phyloP scores from a whole-genome alignment of 73 alveolate genomes.

The Paraurostyla sp. region DNA sequence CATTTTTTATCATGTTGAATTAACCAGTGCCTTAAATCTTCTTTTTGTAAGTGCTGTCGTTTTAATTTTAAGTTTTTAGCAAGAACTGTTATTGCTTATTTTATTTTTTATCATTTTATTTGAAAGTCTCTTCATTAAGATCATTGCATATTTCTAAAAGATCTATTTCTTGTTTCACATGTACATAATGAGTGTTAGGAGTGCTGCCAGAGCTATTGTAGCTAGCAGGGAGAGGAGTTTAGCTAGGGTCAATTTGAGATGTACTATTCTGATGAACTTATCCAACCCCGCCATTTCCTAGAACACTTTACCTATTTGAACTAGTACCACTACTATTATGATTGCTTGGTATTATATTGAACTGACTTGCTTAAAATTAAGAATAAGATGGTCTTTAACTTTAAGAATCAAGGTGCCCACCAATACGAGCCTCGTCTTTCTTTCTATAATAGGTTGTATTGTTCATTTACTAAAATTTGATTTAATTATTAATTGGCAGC shows the following conservation, averaged over 20 bases:
- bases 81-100: background rate
- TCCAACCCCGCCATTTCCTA: slow-evolving; percentile 34
- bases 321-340: background rate
- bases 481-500: too few species aligned
- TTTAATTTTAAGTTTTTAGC: background rate
- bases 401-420: slow-evolving; percentile 10
- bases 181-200: background rate
- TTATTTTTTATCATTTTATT: background rate
- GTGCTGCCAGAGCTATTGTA: too few species aligned
- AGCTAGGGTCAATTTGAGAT: background rate
- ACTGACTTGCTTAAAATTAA: background rate
- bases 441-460: slow-evolving; percentile 3
- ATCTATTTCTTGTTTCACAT: slow-evolving; percentile 8
- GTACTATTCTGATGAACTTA: too few species aligned
- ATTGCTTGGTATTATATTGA: background rate
- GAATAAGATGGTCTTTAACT: background rate
- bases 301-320: background rate
- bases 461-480: background rate
- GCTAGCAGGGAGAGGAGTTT: too few species aligned
- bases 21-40: background rate
- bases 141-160: background rate
- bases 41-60: background rate
- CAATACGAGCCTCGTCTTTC: background rate
- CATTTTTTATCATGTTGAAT: background rate
- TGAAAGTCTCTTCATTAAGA: background rate